Evolutionary conservation across 495 filamentous ascomycete genomes (phyloP).

Genomic region (Terfezia claveryi): DNA sequence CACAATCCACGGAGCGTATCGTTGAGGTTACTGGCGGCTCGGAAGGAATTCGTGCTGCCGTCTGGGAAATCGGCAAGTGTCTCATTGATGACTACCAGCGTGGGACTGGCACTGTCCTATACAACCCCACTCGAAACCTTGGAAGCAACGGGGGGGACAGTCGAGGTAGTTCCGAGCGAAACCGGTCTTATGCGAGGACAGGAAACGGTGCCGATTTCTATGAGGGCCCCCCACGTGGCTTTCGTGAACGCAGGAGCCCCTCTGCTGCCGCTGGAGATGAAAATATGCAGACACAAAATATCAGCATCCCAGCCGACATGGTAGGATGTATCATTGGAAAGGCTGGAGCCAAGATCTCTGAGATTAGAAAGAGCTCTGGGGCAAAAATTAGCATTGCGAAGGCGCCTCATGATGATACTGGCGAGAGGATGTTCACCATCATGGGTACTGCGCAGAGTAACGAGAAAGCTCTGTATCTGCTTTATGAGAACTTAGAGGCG

Average conservation of each 20-base stretch:
- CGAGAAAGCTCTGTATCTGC: constrained; percentile 81
- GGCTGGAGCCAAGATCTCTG: constrained; percentile 84
- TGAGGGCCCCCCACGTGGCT: constrained; percentile 32
- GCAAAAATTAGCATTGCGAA: constrained; percentile 97
- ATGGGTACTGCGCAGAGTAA: constrained; percentile 81
- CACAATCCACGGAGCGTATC: constrained; percentile 95
- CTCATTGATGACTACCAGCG: constrained; percentile 93
- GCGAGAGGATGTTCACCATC: constrained; percentile 98
- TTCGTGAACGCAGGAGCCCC: constrained; percentile 51
- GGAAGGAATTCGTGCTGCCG: constrained; percentile 79
- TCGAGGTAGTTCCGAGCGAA: constrained; percentile 21
- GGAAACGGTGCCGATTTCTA: constrained; percentile 97
- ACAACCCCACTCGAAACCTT: constrained; percentile 78
- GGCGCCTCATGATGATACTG: constrained; percentile 88
- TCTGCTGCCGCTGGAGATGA: constrained; percentile 92
- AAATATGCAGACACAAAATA: constrained; percentile 95
- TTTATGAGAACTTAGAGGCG: constrained; percentile 96
- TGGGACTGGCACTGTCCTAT: constrained; percentile 84
- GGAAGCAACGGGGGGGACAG: constrained; percentile 26
- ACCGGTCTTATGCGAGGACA: constrained; percentile 68
- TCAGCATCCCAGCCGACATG: constrained; percentile 98
- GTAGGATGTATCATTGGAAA: constrained; percentile 98
- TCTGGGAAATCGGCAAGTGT: constrained; percentile 98
- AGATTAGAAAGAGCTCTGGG: constrained; percentile 88
- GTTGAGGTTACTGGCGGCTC: constrained; percentile 89